Evolutionary conservation across 768 basidiomycete genomes (phyloP).

Genomic region (Tylopilus rubrobrunneus): DNA sequence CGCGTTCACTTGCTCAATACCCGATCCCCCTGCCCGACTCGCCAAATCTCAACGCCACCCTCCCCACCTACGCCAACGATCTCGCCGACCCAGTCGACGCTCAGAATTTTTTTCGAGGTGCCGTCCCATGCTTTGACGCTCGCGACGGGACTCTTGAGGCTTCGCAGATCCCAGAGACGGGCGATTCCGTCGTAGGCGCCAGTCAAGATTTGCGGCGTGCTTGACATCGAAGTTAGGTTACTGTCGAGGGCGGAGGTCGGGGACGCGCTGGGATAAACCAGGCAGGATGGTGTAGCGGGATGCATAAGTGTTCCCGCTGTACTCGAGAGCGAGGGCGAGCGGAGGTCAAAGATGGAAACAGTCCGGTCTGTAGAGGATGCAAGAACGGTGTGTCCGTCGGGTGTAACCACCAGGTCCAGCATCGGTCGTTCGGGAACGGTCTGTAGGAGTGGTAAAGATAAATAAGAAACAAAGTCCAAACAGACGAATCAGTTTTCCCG

Average conservation of each 20-base stretch:
- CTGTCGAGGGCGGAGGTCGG: background rate
- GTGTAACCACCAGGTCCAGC: conserved; percentile 52
- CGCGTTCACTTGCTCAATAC: background rate
- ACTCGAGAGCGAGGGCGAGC: conserved; percentile 36
- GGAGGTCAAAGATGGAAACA: conserved; percentile 66
- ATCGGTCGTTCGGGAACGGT: conserved; percentile 72
- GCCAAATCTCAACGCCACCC: conserved; percentile 64
- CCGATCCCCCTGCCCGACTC: conserved; percentile 35
- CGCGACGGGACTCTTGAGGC: conserved; percentile 58
- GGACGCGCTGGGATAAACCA: conserved; percentile 30
- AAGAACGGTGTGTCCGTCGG: conserved; percentile 43
- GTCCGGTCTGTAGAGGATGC: conserved; percentile 74
- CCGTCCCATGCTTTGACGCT: conserved; percentile 58
- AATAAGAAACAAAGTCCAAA: background rate
- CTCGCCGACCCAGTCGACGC: conserved; percentile 55
- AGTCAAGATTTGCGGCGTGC: conserved; percentile 53
- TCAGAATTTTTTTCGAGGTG: conserved; percentile 48
- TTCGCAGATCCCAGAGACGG: conserved; percentile 76
- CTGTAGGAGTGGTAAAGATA: conserved; percentile 32
- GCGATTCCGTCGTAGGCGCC: conserved; percentile 79
- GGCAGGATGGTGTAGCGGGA: conserved; percentile 63
- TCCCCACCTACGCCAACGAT: conserved; percentile 60
- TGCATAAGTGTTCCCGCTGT: conserved; percentile 49
- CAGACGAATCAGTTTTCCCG: background rate
- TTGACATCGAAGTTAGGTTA: no score